Evolutionary conservation across 129 eudicot genomes (phyloP).

Genomic region (Centaurea solstitialis): DNA sequence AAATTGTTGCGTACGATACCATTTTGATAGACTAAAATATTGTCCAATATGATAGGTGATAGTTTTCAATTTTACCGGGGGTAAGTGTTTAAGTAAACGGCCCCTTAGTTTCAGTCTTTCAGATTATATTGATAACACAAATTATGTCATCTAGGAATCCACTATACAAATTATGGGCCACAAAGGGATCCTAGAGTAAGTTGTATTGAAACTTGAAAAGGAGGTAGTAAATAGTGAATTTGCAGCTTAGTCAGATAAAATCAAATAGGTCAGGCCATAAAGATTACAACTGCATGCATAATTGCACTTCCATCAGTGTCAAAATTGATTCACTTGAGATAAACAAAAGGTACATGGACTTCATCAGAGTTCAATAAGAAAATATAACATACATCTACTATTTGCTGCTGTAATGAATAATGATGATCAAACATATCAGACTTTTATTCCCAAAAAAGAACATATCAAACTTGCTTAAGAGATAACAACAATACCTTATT

Average conservation of each 20-base stretch:
- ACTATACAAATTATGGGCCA: background rate
- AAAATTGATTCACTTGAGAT: background rate
- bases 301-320: background rate
- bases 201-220: background rate
- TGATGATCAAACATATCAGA: background rate
- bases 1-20: too few relatives aligned
- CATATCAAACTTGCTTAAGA: background rate
- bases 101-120: background rate
- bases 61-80: too few relatives aligned
- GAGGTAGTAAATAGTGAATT: background rate
- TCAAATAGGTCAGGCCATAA: background rate
- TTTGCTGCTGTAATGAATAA: background rate
- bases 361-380: background rate
- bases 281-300: background rate
- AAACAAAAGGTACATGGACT: background rate
- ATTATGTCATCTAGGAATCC: background rate
- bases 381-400: background rate
- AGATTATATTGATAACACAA: too few relatives aligned
- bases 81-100: too few relatives aligned
- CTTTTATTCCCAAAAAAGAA: background rate
- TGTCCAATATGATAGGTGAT: too few relatives aligned
- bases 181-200: background rate
- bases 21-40: too few relatives aligned
- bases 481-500: constrained; percentile 7
- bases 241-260: background rate